Evolutionary conservation across 495 filamentous ascomycete species (phyloP).

Genomic region (Penicillium daleae): DNA sequence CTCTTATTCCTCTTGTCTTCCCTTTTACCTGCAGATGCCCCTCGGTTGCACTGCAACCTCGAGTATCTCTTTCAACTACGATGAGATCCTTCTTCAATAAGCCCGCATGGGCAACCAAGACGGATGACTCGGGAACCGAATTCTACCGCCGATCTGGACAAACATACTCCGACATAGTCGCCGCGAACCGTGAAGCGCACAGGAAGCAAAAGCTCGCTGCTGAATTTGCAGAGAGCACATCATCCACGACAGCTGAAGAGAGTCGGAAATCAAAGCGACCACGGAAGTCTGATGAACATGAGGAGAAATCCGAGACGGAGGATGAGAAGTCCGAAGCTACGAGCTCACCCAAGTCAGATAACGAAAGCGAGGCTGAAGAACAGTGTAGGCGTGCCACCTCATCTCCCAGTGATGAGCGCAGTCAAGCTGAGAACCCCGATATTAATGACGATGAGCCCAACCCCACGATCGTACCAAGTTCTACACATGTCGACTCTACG

Average conservation of each 20-base stretch:
- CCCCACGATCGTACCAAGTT: neutral
- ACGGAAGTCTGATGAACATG: slow-evolving; percentile 12
- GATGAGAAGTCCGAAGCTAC: neutral
- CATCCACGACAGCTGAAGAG: neutral
- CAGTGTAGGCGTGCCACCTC: neutral
- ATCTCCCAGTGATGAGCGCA: neutral
- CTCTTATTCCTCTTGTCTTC: neutral
- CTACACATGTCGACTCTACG: neutral
- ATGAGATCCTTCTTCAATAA: slow-evolving; percentile 72
- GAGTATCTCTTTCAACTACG: neutral
- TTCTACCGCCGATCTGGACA: slow-evolving; percentile 72
- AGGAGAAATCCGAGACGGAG: slow-evolving; percentile 1
- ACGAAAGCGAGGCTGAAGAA: neutral
- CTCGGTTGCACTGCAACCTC: neutral
- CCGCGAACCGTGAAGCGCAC: slow-evolving; percentile 51
- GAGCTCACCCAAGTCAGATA: neutral
- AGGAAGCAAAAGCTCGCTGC: slow-evolving; percentile 25
- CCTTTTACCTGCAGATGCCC: neutral
- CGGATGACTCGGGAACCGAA: slow-evolving; percentile 51
- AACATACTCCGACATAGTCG: slow-evolving; percentile 61
- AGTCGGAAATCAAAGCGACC: slow-evolving; percentile 14
- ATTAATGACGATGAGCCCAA: neutral
- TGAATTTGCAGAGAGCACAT: neutral
- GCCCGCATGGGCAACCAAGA: slow-evolving; percentile 57
- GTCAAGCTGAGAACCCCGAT: neutral